Conservation (phyloP, 2,329 filamentous ascomycete species). For the Xylariomycetidae sp. region DNA sequence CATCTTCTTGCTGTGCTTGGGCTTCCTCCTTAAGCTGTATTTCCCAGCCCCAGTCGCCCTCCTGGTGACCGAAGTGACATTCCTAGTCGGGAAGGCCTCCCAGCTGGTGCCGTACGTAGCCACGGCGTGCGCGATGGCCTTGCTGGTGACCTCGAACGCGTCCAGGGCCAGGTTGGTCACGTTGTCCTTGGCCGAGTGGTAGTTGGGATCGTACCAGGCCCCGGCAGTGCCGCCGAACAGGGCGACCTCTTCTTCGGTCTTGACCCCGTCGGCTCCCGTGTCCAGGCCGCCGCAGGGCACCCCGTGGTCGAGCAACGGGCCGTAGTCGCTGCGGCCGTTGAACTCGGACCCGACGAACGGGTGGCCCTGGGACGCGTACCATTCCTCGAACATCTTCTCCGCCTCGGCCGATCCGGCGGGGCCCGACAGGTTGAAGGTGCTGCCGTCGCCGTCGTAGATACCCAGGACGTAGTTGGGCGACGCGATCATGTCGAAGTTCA, state of each 20-base stretch:
- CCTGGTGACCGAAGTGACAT: no score
- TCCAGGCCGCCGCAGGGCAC: constrained; percentile 56
- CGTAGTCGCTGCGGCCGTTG: constrained; percentile 57
- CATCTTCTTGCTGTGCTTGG: no score
- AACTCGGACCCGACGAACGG: constrained; percentile 59
- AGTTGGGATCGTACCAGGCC: constrained; percentile 50
- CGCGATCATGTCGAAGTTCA: constrained; percentile 58
- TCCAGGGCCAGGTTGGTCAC: constrained; percentile 48
- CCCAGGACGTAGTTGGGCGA: constrained; percentile 52
- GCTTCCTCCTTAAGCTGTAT: no score
- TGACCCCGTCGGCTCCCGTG: constrained; percentile 55
- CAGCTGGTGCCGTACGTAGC: constrained; percentile 46
- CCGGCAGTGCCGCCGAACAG: constrained; percentile 52
- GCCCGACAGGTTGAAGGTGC: constrained; percentile 47
- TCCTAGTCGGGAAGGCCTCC: constrained; percentile 32
- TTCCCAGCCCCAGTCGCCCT: no score
- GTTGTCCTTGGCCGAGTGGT: constrained; percentile 49
- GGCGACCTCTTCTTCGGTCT: constrained; percentile 47
- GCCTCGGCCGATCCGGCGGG: constrained; percentile 52
- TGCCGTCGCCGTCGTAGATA: constrained; percentile 50
- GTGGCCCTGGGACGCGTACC: constrained; percentile 38
- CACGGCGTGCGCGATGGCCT: constrained; percentile 49
- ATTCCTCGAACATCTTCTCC: constrained; percentile 47
- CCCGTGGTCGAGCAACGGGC: constrained; percentile 49
- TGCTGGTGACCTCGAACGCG: constrained; percentile 50